Percentiles rank a stretch among this genome's conserved stretches.
phyloP scores from a whole-genome alignment of 148 eudicot species.

The Arctostaphylos glauca region DNA sequence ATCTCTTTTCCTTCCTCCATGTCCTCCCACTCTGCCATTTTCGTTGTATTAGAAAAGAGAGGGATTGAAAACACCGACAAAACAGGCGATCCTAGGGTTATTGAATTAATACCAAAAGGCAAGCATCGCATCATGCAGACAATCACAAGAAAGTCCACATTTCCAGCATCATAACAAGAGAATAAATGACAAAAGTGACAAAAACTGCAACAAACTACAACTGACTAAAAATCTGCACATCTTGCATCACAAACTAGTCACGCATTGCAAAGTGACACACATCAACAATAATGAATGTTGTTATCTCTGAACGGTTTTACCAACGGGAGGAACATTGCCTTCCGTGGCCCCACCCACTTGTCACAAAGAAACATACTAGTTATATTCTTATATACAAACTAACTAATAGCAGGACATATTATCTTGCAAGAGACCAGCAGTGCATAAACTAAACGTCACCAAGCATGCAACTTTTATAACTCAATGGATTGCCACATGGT shows the following conservation, averaged over 20 bases:
- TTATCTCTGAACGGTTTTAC: neutral
- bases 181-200: neutral
- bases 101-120: neutral
- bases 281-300: neutral
- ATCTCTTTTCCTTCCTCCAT: constrained; percentile 82
- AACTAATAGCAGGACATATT: neutral
- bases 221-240: neutral
- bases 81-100: neutral
- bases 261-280: neutral
- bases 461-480: neutral
- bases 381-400: neutral
- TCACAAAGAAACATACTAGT: neutral
- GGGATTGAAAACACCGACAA: neutral
- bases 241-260: neutral
- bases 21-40: constrained; percentile 63
- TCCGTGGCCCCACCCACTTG: neutral
- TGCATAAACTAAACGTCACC: neutral
- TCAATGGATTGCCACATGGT: neutral
- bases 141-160: neutral
- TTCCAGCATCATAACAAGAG: neutral
- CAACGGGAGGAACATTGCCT: neutral
- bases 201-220: neutral
- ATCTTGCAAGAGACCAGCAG: neutral
- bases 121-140: neutral
- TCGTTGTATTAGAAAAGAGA: neutral